phyloP scores from a whole-genome alignment of 192 early-diverging fungal species.

The Coemansia sp. region DNA sequence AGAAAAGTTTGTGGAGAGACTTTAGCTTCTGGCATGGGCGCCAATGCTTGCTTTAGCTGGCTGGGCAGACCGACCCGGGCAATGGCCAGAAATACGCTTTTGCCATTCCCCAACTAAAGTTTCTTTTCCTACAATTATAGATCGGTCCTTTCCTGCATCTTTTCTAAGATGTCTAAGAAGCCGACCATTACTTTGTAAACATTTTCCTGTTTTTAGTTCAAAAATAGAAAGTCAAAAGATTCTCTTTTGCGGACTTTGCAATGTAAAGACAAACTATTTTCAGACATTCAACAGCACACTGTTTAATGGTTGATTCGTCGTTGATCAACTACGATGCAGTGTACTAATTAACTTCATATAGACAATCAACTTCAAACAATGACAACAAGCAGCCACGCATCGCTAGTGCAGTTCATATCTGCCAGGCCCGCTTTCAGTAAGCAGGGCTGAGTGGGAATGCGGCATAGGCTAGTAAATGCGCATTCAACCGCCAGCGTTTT shows the following conservation, averaged over 20 bases:
- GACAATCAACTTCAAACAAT: background rate
- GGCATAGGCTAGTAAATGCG: background rate
- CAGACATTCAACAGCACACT: background rate
- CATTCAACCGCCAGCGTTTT: background rate
- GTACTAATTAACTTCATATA: background rate
- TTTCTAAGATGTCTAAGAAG: no score
- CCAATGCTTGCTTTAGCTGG: no score
- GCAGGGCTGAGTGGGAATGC: background rate
- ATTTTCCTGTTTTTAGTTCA: no score
- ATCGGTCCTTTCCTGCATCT: no score
- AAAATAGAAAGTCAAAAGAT: background rate
- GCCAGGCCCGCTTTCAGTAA: background rate
- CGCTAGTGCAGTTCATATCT: background rate
- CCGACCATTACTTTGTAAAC: no score
- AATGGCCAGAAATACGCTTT: no score
- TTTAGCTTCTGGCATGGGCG: no score
- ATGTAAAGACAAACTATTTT: background rate
- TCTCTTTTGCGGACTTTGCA: background rate
- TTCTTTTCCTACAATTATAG: no score
- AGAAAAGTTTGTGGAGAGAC: background rate
- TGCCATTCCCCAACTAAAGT: no score
- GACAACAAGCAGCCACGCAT: background rate
- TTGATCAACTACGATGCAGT: background rate
- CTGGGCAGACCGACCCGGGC: no score
- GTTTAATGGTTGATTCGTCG: background rate